These are phyloP conservation scores for Diddensiella transvaalensis DNA, from an alignment of 805 yeast genomes.

Conservation along the genomic window DNA sequence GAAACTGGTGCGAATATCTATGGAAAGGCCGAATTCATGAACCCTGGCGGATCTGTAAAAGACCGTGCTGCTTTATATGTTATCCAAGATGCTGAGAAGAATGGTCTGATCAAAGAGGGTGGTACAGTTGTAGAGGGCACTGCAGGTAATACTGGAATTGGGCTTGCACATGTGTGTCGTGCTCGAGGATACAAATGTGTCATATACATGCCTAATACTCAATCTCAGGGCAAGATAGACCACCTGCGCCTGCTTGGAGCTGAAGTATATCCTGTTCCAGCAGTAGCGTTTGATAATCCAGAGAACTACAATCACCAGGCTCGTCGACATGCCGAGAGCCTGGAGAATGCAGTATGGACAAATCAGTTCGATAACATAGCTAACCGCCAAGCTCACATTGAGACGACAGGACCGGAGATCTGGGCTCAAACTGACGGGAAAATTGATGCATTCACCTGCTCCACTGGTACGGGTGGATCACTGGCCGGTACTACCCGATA, in stretches of 20 bases:
- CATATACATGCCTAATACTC: slow-evolving; percentile 90
- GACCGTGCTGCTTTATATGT: slow-evolving; percentile 84
- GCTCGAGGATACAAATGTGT: slow-evolving; percentile 80
- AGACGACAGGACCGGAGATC: slow-evolving; percentile 90
- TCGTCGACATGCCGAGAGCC: slow-evolving; percentile 69
- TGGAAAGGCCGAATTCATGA: slow-evolving; percentile 89
- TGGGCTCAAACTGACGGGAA: slow-evolving; percentile 79
- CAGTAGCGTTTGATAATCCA: slow-evolving; percentile 77
- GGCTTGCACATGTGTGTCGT: slow-evolving; percentile 73
- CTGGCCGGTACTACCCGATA: slow-evolving; percentile 81
- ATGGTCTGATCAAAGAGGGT: slow-evolving; percentile 57
- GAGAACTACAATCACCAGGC: slow-evolving; percentile 86
- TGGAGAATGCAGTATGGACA: slow-evolving; percentile 86
- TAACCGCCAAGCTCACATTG: slow-evolving; percentile 83
- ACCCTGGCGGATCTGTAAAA: slow-evolving; percentile 91
- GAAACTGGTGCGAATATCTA: slow-evolving; percentile 69
- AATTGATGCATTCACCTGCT: slow-evolving; percentile 82
- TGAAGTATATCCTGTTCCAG: slow-evolving; percentile 85
- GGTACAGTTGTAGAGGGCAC: slow-evolving; percentile 92
- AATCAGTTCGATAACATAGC: slow-evolving; percentile 88
- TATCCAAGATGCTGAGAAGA: slow-evolving; percentile 71
- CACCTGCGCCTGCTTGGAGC: slow-evolving; percentile 75
- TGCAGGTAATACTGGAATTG: slow-evolving; percentile 96
- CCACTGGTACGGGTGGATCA: slow-evolving; percentile 93
- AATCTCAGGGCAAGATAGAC: slow-evolving; percentile 74